Conservation (phyloP, 768 basidiomycete species). For the Amanita rubescens region DNA sequence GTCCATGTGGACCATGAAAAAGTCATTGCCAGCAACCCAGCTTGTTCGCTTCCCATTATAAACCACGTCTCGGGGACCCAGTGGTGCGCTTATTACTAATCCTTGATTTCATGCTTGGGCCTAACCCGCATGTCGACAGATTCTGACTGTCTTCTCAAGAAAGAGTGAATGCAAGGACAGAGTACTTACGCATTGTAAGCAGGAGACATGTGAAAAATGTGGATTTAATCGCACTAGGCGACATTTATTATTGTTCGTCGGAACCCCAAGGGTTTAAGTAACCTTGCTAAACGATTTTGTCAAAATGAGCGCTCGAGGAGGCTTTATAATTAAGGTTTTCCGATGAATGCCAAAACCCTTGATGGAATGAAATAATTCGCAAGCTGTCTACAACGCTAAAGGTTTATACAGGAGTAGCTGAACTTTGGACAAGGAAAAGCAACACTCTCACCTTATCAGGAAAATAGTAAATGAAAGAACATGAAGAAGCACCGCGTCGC, state of each 20-base stretch:
- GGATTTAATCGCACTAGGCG: background rate
- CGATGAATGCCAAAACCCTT: background rate
- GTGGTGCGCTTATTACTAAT: slow-evolving; percentile 2
- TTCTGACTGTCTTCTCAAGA: too few relatives aligned
- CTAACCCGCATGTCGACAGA: background rate
- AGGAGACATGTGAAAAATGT: background rate
- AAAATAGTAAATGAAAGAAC: background rate
- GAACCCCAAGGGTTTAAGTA: background rate
- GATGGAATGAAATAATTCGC: background rate
- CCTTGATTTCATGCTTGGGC: background rate
- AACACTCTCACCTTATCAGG: background rate
- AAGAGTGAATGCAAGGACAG: background rate
- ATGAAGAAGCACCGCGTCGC: background rate
- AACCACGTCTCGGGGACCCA: background rate
- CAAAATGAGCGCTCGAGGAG: background rate
- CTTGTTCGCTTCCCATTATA: background rate
- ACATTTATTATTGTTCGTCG: background rate
- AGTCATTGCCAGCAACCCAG: background rate
- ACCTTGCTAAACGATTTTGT: background rate
- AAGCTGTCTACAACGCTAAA: background rate
- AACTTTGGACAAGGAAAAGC: background rate
- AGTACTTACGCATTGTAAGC: background rate
- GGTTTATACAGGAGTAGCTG: background rate
- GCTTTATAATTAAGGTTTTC: background rate
- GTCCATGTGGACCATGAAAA: background rate